A percentile compares a stretch with the other conserved stretches of the same genome.
phyloP scores from a whole-genome alignment of 2,329 filamentous ascomycete species.

The Exophiala phaeomuriformis region DNA sequence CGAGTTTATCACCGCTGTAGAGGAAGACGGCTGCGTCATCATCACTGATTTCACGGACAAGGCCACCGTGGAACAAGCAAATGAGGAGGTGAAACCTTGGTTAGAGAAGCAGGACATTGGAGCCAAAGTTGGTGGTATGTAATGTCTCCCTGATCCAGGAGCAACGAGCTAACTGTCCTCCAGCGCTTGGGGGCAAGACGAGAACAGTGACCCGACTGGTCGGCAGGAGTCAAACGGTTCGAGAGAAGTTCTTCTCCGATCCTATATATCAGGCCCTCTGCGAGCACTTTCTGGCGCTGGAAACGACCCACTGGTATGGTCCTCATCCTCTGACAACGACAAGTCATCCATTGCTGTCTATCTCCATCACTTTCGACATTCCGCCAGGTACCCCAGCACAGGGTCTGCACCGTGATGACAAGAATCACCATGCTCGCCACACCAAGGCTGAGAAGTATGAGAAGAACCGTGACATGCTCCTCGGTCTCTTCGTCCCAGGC shows the following conservation, averaged over 20 bases:
- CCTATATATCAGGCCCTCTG: slow-evolving; percentile 30
- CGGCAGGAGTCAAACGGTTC: slow-evolving; percentile 32
- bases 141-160: slow-evolving; percentile 2
- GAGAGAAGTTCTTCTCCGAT: slow-evolving; percentile 35
- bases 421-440: slow-evolving; percentile 36
- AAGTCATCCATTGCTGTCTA: slow-evolving; percentile 34
- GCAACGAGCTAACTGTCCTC: slow-evolving; percentile 3
- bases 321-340: slow-evolving; percentile 29
- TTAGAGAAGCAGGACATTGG: slow-evolving; percentile 27
- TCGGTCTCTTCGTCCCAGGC: slow-evolving; percentile 35
- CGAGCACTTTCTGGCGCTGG: slow-evolving; percentile 34
- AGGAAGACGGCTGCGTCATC: slow-evolving; percentile 33
- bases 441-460: slow-evolving; percentile 23
- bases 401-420: slow-evolving; percentile 36
- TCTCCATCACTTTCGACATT: slow-evolving; percentile 35
- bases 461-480: slow-evolving; percentile 32
- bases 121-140: slow-evolving; percentile 26
- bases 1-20: slow-evolving; percentile 31
- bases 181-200: slow-evolving; percentile 32
- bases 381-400: slow-evolving; percentile 32
- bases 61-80: slow-evolving; percentile 28
- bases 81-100: slow-evolving; percentile 29
- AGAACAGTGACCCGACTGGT: slow-evolving; percentile 34
- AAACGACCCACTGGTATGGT: slow-evolving; percentile 34
- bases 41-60: slow-evolving; percentile 31